Base-by-base conservation (phyloP, 495 filamentous ascomycete genomes). In the Neurospora africana region DNA sequence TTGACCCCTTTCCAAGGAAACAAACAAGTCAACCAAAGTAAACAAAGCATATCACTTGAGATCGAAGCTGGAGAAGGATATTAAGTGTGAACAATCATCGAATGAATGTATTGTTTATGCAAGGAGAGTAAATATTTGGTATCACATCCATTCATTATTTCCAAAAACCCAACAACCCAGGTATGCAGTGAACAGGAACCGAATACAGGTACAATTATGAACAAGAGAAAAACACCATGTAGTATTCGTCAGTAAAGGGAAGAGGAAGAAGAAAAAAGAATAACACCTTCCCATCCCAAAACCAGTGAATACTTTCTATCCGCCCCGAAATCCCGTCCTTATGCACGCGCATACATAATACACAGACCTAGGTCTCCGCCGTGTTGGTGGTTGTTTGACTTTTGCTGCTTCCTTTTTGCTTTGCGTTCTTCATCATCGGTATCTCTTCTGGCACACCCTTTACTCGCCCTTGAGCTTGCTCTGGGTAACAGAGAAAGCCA, bases 381-480 rank as follows among this genome's bases (percentile, higher is more conserved):
- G 53, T 65, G 53, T 10, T 33, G 27, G 53, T 61, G 15, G 53
- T 65, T 65, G 53, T 65, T 65, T 33, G 53, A 65, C 53, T 65
- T 65, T 65, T 65, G 53, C 53, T 65, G 53, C 53, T 65, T 33
- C 27, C 53, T 35, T 65, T 65, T 33, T 65, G 27, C 30, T 65
- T 65, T 30, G 53, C 53, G 9, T 65, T 65, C 53, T 65, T 65
- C 53, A 33, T 65, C 53, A 65, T 65, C 53, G 53, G 6, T 15
- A 19, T 65, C 53, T 27, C 43, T 53, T 70, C 47, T 69, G 38
- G 21, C 68, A 40, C 53, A 40, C 68, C 68, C n/a, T 78, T 71
- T 87, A 91, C 83, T 91, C 89, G 69, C 89, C 89, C 84, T 91
- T 91, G 27, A 91, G 82, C 82, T 91, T 91, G 74, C 90, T 88